A percentile compares a stretch with the other conserved stretches of the same genome.
Evolutionary conservation across 1,139 yeast genomes (phyloP).

Genomic region (Diutina sp.): DNA sequence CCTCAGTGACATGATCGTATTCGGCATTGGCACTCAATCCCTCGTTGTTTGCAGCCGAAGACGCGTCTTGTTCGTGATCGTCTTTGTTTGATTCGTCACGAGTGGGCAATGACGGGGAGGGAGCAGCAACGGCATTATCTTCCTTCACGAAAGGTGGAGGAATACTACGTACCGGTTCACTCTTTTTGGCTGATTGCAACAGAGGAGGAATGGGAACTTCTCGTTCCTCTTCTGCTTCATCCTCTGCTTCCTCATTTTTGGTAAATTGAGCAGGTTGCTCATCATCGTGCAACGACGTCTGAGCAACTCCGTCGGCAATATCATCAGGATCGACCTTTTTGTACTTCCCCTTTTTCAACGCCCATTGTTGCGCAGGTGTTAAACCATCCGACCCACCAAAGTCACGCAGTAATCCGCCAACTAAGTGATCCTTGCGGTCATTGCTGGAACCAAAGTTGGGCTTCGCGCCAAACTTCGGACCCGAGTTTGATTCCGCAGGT

Average conservation of each 20-base stretch:
- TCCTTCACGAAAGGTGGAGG: not conserved
- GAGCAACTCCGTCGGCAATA: not conserved
- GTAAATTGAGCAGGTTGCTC: conserved; percentile 4
- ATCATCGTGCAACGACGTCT: not conserved
- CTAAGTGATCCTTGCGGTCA: conserved; percentile 29
- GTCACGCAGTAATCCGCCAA: conserved; percentile 56
- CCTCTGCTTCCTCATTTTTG: conserved; percentile 8
- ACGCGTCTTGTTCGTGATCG: not conserved
- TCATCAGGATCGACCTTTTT: conserved; percentile 1
- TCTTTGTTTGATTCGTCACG: not conserved
- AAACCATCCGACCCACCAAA: conserved; percentile 69
- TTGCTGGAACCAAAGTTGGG: conserved; percentile 8
- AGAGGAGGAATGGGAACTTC: conserved; percentile 7
- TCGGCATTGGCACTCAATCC: conserved; percentile 5
- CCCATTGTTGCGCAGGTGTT: conserved; percentile 95
- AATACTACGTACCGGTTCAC: not conserved
- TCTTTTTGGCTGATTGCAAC: conserved; percentile 4
- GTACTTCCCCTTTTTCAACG: conserved; percentile 67
- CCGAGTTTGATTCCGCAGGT: conserved; percentile 22
- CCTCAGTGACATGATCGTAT: conserved; percentile 8
- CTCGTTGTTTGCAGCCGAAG: not conserved
- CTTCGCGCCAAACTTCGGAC: conserved; percentile 31
- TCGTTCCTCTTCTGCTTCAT: conserved; percentile 9
- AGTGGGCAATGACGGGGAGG: not conserved
- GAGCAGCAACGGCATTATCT: not conserved